Conservation (phyloP, 495 filamentous ascomycete genomes). For the Pseudoneurospora amorphoporcata region DNA sequence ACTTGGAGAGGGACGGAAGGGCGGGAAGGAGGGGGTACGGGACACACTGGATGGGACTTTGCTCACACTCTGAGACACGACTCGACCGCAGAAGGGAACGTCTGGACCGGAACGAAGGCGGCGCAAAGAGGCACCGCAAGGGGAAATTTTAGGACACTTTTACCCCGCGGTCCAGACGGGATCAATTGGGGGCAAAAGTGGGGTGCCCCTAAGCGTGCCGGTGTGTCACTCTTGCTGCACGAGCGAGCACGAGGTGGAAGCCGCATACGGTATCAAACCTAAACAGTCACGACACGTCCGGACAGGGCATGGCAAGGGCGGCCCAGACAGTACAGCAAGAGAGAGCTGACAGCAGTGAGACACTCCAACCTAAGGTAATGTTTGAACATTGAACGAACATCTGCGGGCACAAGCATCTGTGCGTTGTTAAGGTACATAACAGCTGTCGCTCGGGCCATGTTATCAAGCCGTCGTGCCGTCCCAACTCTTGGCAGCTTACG, state of each 20-base stretch:
- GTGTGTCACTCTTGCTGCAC: not conserved
- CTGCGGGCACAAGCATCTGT: not conserved
- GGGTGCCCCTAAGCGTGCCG: not conserved
- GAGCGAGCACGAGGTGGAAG: not conserved
- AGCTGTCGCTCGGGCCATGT: not conserved
- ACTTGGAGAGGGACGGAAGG: not conserved
- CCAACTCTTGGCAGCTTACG: not conserved
- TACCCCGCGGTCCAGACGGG: not conserved
- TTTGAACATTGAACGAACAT: not conserved
- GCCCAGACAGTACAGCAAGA: not conserved
- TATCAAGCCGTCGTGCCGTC: not conserved
- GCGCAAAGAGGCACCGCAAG: not conserved
- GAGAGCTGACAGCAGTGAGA: not conserved
- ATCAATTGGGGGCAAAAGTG: not conserved
- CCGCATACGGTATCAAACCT: not conserved
- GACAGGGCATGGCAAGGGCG: not conserved
- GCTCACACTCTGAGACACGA: not conserved
- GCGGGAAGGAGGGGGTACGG: not conserved
- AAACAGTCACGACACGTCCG: not conserved
- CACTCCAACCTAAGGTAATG: not conserved
- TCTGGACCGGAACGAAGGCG: not conserved
- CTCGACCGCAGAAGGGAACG: not conserved
- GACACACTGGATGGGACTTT: not conserved
- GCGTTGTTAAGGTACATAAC: not conserved
- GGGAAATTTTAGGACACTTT: not conserved